Base-by-base conservation (phyloP, 371 early-diverging fungal species). In the Circinella minor region DNA sequence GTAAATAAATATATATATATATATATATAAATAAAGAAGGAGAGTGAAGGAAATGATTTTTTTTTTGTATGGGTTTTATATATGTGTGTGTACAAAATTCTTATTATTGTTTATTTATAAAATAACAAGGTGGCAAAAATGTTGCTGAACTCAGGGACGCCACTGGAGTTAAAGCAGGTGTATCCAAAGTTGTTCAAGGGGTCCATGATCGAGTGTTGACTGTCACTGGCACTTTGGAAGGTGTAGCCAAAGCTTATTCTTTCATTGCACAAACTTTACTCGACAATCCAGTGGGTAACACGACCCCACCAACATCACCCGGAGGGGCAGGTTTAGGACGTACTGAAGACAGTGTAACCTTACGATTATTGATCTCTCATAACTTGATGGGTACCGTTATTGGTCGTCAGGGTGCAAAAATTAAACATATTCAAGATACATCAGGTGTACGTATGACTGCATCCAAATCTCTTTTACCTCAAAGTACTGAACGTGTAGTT, bases 341-440 rank as follows among this genome's bases (percentile, higher is more conserved):
- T 17, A 15, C 51, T 38, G 34, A 37, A 61, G 18, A 64, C 64
- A 36, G 65, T 67, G 69, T 70, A 43, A 74, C 78, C 14, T 78
- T 95, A 64, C 93, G 94, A 61, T 77, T 95, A 48, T 81, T 95
- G 72, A 89, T 95, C 70, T 90, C 94, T 47, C 93, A 94, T 76
- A 90, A 90, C 73, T 78, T 93, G 63, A 93, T 95, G 92, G 95
- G 95, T 38, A 91, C 93, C 17, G 88, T 95, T 65, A 95, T 95
- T 77, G 95, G 95, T 61, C 91, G 92, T 60, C 92, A 92, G 77
- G 95, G 95, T 39, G 79, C 88, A 67, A 92, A 92, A 81, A 94
- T 95, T 75, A 93, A 93, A 82, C 89, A 91, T 70, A 93, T 95
- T 69, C 95, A 94, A 81, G 94, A 95, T 70, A 76, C 83, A 15